Conservation (phyloP, 108 stramenopile species). For the Skeletonema potamos region DNA sequence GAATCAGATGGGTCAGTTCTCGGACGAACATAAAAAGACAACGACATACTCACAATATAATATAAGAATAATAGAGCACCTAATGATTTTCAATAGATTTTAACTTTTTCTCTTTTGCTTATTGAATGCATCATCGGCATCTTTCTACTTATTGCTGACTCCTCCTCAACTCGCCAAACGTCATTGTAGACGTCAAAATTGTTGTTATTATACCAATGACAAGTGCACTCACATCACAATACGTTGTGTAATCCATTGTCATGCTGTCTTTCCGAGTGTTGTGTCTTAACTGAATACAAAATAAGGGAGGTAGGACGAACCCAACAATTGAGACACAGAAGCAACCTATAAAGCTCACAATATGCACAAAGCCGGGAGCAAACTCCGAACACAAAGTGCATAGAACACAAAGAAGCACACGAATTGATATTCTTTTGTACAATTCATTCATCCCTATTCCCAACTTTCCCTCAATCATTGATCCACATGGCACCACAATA, state of each 20-base stretch:
- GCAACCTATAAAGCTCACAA: conserved; percentile 75
- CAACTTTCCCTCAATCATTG: conserved; percentile 78
- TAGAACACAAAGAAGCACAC: conserved; percentile 46
- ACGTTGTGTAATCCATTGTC: not conserved
- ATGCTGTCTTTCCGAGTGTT: not conserved
- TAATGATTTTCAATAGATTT: not conserved
- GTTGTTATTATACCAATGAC: conserved; percentile 14
- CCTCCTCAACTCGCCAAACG: conserved; percentile 7
- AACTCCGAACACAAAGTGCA: conserved; percentile 45
- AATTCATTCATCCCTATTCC: conserved; percentile 4
- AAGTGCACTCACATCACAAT: conserved; percentile 8
- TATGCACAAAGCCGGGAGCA: conserved; percentile 74
- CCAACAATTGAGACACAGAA: conserved; percentile 72
- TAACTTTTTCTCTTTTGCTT: too few species aligned
- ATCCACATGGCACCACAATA: conserved; percentile 73
- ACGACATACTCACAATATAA: too few species aligned
- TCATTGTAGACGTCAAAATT: conserved; percentile 17
- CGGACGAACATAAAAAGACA: too few species aligned
- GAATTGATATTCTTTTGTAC: conserved; percentile 32
- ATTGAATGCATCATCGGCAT: too few species aligned
- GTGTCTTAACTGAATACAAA: conserved; percentile 25
- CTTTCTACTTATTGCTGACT: not conserved
- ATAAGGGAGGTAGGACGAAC: conserved; percentile 70
- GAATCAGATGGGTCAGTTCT: not conserved
- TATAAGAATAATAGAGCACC: not conserved